Evolutionary conservation across 2,329 filamentous ascomycete genomes (phyloP), one percentile per base, ranked within the genome.

Genomic region (Metarhizium guizhouense): DNA sequence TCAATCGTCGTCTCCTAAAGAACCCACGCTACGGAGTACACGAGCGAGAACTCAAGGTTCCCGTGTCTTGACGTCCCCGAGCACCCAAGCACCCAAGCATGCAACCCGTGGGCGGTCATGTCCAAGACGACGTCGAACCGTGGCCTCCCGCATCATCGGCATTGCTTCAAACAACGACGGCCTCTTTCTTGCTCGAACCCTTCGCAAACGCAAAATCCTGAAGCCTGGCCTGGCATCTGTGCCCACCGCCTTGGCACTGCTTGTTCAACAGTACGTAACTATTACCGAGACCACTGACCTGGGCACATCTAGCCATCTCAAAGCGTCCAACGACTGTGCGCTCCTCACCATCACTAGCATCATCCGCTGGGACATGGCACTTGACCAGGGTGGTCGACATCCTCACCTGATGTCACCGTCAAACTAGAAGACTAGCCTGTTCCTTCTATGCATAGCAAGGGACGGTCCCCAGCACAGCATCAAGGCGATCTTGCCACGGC

Each of bases 321-420:
- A 48, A 48, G 11, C 45, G 45, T 8, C 25, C 45, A 7, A 29
- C 45, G 43, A 47, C n/a, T 20, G 43, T 47, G 20, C n/a, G 43
- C 10, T 7, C n/a, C 13, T 47, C n/a, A 47, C 43, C 43, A 11
- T 25, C 43, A 20, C n/a, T 47, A 47, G 43, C 43, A 47, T 30
- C 25, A 30, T 30, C 20, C 20, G 14, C 45, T 29, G 45, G 45
- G 20, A 48, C 42, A 48, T 30, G 45, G 18, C 20, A 48, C 45
- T 29, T n/a, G 40, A 49, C 49, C 42, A 6, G 54, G 52, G 54
- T 45, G 40, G 42, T 29, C 18, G 16, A 34, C 54, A 43, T 47
- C 49, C 54, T 55, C 54, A 52, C 54, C 54, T 55, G 54, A 55
- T 55, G 50, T 55, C 50, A 52, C 54, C 54, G 49, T 55, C 34